Evolutionary conservation across 331 rosid species (phyloP).

Genomic region (Erythrophleum ivorense): DNA sequence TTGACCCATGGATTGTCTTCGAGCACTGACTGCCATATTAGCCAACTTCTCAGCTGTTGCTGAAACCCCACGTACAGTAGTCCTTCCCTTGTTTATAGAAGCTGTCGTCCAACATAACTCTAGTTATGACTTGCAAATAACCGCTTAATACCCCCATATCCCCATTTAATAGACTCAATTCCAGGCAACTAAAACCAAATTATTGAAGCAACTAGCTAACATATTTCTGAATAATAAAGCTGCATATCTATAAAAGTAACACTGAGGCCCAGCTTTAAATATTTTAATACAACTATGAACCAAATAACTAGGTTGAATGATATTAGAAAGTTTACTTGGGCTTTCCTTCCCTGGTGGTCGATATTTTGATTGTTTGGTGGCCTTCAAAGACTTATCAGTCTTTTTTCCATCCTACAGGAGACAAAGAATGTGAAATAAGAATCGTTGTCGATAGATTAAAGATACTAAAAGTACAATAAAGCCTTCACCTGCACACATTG

Average conservation of each 20-base stretch:
- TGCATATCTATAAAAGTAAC: neutral
- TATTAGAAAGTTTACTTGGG: constrained; percentile 58
- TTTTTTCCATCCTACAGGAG: constrained; percentile 61
- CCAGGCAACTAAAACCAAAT: neutral
- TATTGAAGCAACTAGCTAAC: constrained; percentile 30
- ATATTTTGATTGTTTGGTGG: constrained; percentile 60
- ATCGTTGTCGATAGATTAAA: neutral
- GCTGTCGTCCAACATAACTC: constrained; percentile 49
- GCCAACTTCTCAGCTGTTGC: constrained; percentile 80
- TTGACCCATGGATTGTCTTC: constrained; percentile 61
- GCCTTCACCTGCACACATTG: neutral
- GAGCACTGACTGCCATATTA: constrained; percentile 66
- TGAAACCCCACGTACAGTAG: constrained; percentile 58
- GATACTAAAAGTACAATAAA: neutral
- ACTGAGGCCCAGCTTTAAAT: neutral
- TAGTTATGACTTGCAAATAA: neutral
- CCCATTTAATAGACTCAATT: too few relatives aligned
- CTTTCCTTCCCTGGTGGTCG: constrained; percentile 77
- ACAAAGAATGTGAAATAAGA: neutral
- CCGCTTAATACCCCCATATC: neutral
- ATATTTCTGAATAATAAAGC: neutral
- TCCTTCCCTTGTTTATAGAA: constrained; percentile 61
- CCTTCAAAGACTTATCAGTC: constrained; percentile 64
- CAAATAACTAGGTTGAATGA: neutral
- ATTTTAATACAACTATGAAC: neutral